Evolutionary conservation across 352 stramenopile genomes (phyloP), one percentile per base, ranked within the genome.

Genomic region (Hyaloperonospora brassicae): DNA sequence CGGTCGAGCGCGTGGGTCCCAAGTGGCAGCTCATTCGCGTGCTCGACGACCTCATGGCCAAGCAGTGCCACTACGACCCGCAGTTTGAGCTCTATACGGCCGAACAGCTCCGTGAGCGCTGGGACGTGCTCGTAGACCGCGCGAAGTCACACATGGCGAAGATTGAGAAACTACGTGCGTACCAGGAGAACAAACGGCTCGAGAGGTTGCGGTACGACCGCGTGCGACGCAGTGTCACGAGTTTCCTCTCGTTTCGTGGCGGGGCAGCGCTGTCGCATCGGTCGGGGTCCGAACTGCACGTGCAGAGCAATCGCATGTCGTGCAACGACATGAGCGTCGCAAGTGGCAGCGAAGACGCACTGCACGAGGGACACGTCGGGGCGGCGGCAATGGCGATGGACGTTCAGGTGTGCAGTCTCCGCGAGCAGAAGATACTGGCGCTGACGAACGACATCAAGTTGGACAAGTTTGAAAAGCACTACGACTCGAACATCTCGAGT

Each of bases 61-160:
- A 72, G 27, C 64, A 64, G 22, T 59, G 66, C 25, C 27, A 59
- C 9, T 82, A 84, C 50, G 67, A 71, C 1, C 38, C 77, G 12
- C 74, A 88, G 55, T 84, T 88, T 39, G 64, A 62, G 24, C 49
- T 70, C n/a, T 88, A 84, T 57, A 77, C 68, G 2, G 30, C 75
- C 0, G 73, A 82, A 17, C 78, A 89, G 51, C 52, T 89, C 23
- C 61, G 64, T 5, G 72, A 86, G 51, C 76, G 78, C 2, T 89
- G 76, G 79, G 60, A 68, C n/a, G 59, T 82, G 1, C 55, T 86
- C 10, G 73, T 86, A 2, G 73, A 72, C 2, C 62, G 78, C 9
- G 76, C 78, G 0, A 57, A 75, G 31, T 54, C 41, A 12, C 76
- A 86, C 54, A 73, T 89, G 64, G 72, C 82, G 21, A 80, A 82